Evolutionary conservation across 169 alveolate genomes (phyloP).

Genomic region (Ichthyophthirius multifiliis): DNA sequence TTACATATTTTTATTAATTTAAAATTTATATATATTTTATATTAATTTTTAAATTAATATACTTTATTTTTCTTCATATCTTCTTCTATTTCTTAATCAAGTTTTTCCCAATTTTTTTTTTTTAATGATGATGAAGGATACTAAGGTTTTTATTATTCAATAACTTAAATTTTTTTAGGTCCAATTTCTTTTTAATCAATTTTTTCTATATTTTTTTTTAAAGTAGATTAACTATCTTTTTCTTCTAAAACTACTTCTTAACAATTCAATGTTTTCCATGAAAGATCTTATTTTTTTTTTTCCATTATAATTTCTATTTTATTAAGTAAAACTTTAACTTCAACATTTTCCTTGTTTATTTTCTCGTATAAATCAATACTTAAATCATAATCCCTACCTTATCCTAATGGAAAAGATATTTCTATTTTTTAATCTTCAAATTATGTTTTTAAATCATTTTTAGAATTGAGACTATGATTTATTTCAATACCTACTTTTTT

Average conservation of each 20-base stretch:
- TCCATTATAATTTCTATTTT: slow-evolving; percentile 43
- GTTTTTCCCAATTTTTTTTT: slow-evolving; percentile 74
- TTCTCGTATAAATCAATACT: slow-evolving; percentile 27
- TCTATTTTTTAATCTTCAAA: not conserved
- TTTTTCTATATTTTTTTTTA: not conserved
- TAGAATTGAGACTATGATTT: not conserved
- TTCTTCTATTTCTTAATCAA: slow-evolving; percentile 79
- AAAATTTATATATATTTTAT: not conserved
- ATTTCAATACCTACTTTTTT: slow-evolving; percentile 37
- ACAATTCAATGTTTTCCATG: slow-evolving; percentile 21
- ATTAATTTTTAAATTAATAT: slow-evolving; percentile 28
- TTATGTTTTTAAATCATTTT: slow-evolving; percentile 9
- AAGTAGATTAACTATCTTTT: not conserved
- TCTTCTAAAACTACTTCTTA: not conserved
- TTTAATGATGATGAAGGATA: slow-evolving; percentile 70
- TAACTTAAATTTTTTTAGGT: slow-evolving; percentile 70
- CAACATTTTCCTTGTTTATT: slow-evolving; percentile 18
- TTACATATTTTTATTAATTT: not conserved
- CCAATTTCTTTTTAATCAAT: slow-evolving; percentile 4
- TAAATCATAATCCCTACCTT: slow-evolving; percentile 6
- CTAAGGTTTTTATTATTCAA: slow-evolving; percentile 48
- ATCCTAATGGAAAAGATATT: slow-evolving; percentile 21
- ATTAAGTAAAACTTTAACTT: slow-evolving; percentile 18
- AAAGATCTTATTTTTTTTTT: slow-evolving; percentile 27
- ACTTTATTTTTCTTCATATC: slow-evolving; percentile 73